phyloP scores from a whole-genome alignment of 1,139 yeast genomes.

The Wickerhamomyces sp. region DNA sequence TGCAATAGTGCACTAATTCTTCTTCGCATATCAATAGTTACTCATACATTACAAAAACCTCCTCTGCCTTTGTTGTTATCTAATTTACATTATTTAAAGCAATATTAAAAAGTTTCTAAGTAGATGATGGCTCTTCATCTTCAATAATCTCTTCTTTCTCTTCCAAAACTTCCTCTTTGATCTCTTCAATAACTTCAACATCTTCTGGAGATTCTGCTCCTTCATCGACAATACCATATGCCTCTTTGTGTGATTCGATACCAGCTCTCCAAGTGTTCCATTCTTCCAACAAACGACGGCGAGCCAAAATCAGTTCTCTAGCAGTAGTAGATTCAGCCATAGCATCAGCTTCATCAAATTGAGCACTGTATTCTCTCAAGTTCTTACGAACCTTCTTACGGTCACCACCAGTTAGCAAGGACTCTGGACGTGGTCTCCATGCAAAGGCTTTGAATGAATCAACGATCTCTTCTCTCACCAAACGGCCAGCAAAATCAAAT shows the following conservation, averaged over 20 bases:
- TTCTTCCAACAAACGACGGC: conserved; percentile 78
- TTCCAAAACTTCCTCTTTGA: conserved; percentile 58
- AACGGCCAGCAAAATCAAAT: conserved; percentile 77
- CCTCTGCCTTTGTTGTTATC: neutral
- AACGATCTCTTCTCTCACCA: conserved; percentile 68
- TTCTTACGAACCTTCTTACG: conserved; percentile 88
- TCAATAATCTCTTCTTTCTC: conserved; percentile 74
- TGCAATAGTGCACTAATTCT: no score
- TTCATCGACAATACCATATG: conserved; percentile 35
- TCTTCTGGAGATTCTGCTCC: conserved; percentile 33
- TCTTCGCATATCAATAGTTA: no score
- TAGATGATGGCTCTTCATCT: neutral
- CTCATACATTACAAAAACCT: neutral
- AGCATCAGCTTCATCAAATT: conserved; percentile 92
- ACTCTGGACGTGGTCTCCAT: conserved; percentile 97
- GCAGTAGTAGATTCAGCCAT: conserved; percentile 95
- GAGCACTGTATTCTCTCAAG: conserved; percentile 83
- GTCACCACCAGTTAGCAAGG: conserved; percentile 70
- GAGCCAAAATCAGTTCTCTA: conserved; percentile 81
- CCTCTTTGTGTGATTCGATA: conserved; percentile 45
- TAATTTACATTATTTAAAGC: neutral
- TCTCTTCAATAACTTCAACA: conserved; percentile 53
- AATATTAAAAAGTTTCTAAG: neutral
- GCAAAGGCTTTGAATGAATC: conserved; percentile 85
- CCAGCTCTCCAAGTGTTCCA: conserved; percentile 79